Evolutionary conservation across 2,329 filamentous ascomycete species (phyloP).

Genomic region (Arthroderma sp.): DNA sequence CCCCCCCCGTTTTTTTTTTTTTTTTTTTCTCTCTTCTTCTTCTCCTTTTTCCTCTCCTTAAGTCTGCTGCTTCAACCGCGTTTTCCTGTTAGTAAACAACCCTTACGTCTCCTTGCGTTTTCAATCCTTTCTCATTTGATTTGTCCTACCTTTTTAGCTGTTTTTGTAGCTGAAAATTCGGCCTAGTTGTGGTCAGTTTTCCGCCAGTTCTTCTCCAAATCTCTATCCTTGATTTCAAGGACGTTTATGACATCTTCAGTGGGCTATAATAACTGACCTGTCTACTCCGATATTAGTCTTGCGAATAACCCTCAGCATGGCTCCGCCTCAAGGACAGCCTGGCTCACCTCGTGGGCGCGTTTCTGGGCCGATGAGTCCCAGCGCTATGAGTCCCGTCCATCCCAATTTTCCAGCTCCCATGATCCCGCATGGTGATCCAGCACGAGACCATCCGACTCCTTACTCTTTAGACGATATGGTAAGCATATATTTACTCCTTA

Average conservation of each 20-base stretch:
- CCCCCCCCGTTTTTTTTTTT: not conserved
- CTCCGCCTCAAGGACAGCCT: not conserved
- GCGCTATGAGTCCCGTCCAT: not conserved
- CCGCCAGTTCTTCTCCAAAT: not conserved
- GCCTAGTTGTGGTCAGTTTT: not conserved
- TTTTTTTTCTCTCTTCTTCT: not conserved
- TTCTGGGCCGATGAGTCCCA: not conserved
- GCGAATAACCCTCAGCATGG: not conserved
- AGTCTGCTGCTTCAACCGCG: too few species aligned
- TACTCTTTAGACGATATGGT: not conserved
- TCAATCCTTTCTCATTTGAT: not conserved
- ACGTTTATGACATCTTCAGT: not conserved
- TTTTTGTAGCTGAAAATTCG: too few species aligned
- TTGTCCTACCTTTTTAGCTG: too few species aligned
- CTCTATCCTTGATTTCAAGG: not conserved
- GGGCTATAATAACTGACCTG: not conserved
- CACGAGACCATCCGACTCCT: not conserved
- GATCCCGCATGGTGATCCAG: not conserved
- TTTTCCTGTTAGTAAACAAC: too few species aligned
- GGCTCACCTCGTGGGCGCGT: not conserved
- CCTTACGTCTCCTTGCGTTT: too few species aligned
- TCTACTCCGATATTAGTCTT: not conserved
- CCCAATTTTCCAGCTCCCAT: not conserved
- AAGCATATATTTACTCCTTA: not conserved
- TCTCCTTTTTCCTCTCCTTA: not conserved